phyloP scores from a whole-genome alignment of 768 basidiomycete genomes.

The Agaricus sinodeliciosus region DNA sequence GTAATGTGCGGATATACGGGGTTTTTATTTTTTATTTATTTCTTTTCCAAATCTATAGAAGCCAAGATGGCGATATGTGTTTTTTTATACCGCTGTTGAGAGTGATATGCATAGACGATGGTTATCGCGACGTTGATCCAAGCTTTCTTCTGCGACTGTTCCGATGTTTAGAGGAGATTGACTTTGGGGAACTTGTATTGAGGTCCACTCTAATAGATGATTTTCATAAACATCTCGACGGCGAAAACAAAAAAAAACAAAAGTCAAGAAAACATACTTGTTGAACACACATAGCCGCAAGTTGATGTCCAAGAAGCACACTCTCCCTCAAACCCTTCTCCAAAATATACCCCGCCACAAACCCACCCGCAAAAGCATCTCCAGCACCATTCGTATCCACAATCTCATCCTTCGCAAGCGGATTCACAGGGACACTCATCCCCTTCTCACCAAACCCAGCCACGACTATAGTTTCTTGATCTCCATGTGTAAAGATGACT shows the following conservation, averaged over 20 bases:
- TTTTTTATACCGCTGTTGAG: not conserved
- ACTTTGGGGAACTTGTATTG: slow-evolving; percentile 50
- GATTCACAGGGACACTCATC: slow-evolving; percentile 52
- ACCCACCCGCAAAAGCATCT: slow-evolving; percentile 95
- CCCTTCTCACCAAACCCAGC: slow-evolving; percentile 48
- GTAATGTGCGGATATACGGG: too few species aligned
- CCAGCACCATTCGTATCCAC: slow-evolving; percentile 99
- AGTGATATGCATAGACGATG: too few species aligned
- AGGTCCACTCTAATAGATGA: slow-evolving; percentile 32
- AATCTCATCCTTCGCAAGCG: slow-evolving; percentile 56
- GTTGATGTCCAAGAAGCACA: slow-evolving; percentile 79
- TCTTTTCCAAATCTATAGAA: too few species aligned
- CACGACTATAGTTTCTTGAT: slow-evolving; percentile 73
- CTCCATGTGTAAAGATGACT: slow-evolving; percentile 90
- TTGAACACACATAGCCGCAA: slow-evolving; percentile 82
- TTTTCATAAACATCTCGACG: not conserved
- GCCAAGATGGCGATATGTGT: too few species aligned
- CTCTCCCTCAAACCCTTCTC: slow-evolving; percentile 75
- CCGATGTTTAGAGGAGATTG: slow-evolving; percentile 26
- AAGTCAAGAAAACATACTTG: slow-evolving; percentile 39
- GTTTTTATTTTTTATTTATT: too few species aligned
- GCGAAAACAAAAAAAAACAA: not conserved
- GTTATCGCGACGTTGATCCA: not conserved
- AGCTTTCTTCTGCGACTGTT: not conserved
- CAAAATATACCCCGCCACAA: slow-evolving; percentile 77